phyloP scores from a whole-genome alignment of 2,329 filamentous ascomycete species.

The Malbranchea zuffiana region DNA sequence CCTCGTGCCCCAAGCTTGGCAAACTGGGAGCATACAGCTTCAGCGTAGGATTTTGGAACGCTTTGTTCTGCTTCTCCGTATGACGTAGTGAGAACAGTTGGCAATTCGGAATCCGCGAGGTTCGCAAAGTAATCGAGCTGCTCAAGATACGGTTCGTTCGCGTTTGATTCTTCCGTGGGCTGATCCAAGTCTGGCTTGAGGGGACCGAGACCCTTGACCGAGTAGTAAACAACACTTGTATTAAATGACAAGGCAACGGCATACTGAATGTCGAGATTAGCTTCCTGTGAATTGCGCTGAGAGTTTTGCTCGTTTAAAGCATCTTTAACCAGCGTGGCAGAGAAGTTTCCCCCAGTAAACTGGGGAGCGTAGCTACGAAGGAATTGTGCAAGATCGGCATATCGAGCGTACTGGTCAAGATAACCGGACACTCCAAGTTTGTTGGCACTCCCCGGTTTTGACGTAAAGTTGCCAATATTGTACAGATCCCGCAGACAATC shows the following conservation, averaged over 20 bases:
- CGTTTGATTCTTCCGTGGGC: conserved; percentile 32
- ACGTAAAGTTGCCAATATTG: conserved; percentile 34
- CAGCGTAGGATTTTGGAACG: conserved; percentile 49
- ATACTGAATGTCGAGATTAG: conserved; percentile 55
- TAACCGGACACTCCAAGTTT: conserved; percentile 40
- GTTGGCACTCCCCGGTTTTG: conserved; percentile 27
- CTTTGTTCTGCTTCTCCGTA: conserved; percentile 59
- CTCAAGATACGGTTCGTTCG: conserved; percentile 57
- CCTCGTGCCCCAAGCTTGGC: conserved; percentile 56
- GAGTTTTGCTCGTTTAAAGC: conserved; percentile 43
- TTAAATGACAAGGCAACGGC: conserved; percentile 46
- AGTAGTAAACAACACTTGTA: conserved; percentile 45
- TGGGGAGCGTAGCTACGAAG: conserved; percentile 45
- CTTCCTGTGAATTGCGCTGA: conserved; percentile 41
- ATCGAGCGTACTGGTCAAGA: conserved; percentile 42
- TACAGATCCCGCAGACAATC: conserved; percentile 42
- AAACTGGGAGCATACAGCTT: conserved; percentile 51
- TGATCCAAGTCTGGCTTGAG: conserved; percentile 40
- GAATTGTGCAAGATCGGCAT: conserved; percentile 47
- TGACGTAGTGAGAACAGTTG: conserved; percentile 56
- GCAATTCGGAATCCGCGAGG: conserved; percentile 45
- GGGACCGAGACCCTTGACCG: conserved; percentile 47
- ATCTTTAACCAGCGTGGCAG: conserved; percentile 46
- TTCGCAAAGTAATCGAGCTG: conserved; percentile 51
- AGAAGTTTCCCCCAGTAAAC: conserved; percentile 44